Conservation (phyloP, 257 asterid species). For the Echium plantagineum region DNA sequence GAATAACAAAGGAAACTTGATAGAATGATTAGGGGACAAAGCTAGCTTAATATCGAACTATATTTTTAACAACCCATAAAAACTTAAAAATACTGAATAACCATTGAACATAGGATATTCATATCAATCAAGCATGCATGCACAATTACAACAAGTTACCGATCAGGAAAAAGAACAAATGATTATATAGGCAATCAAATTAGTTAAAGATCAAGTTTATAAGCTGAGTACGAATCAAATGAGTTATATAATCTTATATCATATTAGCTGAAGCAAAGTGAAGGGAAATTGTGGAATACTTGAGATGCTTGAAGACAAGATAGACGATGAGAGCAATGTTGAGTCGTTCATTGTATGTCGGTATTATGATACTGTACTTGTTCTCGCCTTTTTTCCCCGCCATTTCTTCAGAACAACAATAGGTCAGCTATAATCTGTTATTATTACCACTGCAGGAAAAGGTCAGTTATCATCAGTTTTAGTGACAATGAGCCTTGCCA, state of each 20-base stretch:
- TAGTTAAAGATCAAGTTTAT: background rate
- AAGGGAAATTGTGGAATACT: constrained; percentile 12
- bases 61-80: no score
- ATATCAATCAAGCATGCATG: background rate
- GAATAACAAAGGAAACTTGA: background rate
- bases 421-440: no score
- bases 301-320: constrained; percentile 85
- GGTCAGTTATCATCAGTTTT: no score
- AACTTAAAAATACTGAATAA: no score
- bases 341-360: constrained; percentile 96
- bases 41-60: no score
- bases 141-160: no score
- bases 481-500: no score
- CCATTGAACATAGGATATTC: background rate
- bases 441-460: background rate
- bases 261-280: background rate
- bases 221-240: background rate
- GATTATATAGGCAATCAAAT: no score
- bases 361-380: constrained; percentile 81
- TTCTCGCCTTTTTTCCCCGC: constrained; percentile 27
- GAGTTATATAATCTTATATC: background rate
- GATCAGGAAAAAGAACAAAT: background rate
- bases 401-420: constrained; percentile 7
- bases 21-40: no score
- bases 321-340: constrained; percentile 79